Evolutionary conservation across 148 eudicot genomes (phyloP).

Genomic region (Limonium bicolor): DNA sequence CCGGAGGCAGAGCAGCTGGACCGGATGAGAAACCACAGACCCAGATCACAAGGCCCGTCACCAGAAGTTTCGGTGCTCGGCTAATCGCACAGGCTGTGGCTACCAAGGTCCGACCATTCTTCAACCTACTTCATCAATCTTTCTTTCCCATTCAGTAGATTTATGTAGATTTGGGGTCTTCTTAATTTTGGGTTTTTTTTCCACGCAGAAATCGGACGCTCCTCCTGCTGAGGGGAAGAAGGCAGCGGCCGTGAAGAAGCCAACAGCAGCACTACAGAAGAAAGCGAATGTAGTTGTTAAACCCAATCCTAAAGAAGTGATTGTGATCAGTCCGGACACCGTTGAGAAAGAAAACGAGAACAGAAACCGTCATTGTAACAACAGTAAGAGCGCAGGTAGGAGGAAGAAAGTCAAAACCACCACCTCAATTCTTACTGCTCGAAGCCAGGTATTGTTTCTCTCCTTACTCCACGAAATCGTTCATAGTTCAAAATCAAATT

Average conservation of each 20-base stretch:
- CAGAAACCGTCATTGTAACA: slow-evolving; percentile 8
- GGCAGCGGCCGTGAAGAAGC: slow-evolving; percentile 24
- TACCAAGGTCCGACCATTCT: too few species aligned
- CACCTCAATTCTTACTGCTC: slow-evolving; percentile 40
- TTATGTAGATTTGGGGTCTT: too few species aligned
- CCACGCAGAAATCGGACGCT: not conserved
- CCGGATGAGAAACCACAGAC: not conserved
- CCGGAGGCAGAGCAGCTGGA: too few species aligned
- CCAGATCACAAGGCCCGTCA: slow-evolving; percentile 4
- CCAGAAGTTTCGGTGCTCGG: slow-evolving; percentile 40
- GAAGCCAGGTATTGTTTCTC: slow-evolving; percentile 31
- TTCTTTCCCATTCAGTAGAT: too few species aligned
- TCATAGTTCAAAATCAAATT: too few species aligned
- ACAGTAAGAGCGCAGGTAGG: slow-evolving; percentile 3
- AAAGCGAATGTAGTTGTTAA: not conserved
- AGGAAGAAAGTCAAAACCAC: slow-evolving; percentile 27
- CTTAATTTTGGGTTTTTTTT: not conserved
- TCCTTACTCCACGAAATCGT: too few species aligned
- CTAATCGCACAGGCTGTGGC: slow-evolving; percentile 55
- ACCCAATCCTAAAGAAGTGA: slow-evolving; percentile 39
- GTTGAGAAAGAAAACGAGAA: slow-evolving; percentile 11
- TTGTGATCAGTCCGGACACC: slow-evolving; percentile 63
- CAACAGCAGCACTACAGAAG: slow-evolving; percentile 4
- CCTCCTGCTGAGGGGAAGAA: slow-evolving; percentile 1
- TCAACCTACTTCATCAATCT: too few species aligned